A percentile compares a stretch with the other conserved stretches of the same genome.
These are phyloP conservation scores for Crithidia thermophila DNA, from an alignment of 208 protist genomes.

Conservation along the genomic window DNA sequence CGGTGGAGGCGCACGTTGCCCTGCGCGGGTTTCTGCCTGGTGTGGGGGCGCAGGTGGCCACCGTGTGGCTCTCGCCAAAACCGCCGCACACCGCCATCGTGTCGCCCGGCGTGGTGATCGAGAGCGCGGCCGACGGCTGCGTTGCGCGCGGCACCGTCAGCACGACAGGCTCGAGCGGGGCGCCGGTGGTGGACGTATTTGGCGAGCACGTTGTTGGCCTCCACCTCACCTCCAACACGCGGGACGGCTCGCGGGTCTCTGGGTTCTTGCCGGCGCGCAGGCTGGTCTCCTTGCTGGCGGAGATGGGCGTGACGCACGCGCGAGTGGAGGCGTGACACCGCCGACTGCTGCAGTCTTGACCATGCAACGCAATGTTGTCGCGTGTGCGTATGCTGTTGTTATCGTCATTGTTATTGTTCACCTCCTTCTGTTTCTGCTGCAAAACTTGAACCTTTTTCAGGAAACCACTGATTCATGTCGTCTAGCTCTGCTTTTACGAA, in stretches of 20 bases:
- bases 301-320: slow-evolving; percentile 62
- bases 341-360: neutral
- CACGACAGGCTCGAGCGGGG: slow-evolving; percentile 81
- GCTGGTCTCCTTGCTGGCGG: slow-evolving; percentile 65
- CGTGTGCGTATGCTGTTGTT: too few species aligned
- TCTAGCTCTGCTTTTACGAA: neutral
- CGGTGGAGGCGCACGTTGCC: slow-evolving; percentile 28
- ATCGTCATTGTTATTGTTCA: too few species aligned
- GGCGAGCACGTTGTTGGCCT: slow-evolving; percentile 82
- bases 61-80: slow-evolving; percentile 79
- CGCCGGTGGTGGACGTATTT: slow-evolving; percentile 81
- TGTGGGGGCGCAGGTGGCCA: slow-evolving; percentile 55
- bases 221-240: slow-evolving; percentile 84
- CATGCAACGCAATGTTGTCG: too few species aligned
- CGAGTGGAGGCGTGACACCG: slow-evolving; percentile 12
- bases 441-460: neutral
- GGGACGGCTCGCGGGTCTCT: slow-evolving; percentile 77
- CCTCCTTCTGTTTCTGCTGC: too few species aligned
- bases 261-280: slow-evolving; percentile 79
- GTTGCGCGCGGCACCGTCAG: slow-evolving; percentile 75
- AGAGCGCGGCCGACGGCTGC: slow-evolving; percentile 55
- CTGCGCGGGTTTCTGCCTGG: slow-evolving; percentile 77
- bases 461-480: neutral
- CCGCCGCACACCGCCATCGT: slow-evolving; percentile 76
- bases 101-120: slow-evolving; percentile 80